Base-by-base conservation (phyloP, 2,329 filamentous ascomycete species). In the Pseudogymnoascus sp. region DNA sequence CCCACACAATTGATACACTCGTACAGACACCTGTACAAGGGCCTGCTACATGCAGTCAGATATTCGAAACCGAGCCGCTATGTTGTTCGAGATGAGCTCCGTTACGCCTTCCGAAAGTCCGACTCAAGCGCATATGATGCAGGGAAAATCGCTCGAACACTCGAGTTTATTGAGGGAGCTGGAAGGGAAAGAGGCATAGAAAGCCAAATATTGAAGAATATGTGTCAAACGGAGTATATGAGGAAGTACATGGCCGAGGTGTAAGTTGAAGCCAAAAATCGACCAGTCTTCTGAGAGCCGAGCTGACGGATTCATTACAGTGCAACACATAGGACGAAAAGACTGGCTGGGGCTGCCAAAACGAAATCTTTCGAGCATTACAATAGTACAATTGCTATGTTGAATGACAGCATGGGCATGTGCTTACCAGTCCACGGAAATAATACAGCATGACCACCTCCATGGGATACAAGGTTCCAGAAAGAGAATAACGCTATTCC, bases 331-430 rank as follows among this genome's bases (percentile, higher is more conserved):
- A 65, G 71, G 62, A 60, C 63, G 2, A 66, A 67, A 38, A 33
- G 70, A 17, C 15, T 64, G 46, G 23, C 53, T 40, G 38, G 67
- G 56, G 38, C 37, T 56, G 42, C 72, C 65, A 33, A 69, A 42
- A 63, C 67, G 21, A 73, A 74, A 65, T 56, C 66, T 7, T 67
- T 81, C 71, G 77, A 80, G 56, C 83, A 88, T 69, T 90, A 89
- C 71, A 82, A 91, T 62, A 83, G 83, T 76, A 90, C 87, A 7
- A 72, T 93, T 59, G 80, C 79, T 17, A 89, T 89, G 88, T 77
- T 93, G 62, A 92, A 93, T 70, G 84, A 88, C 72, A 86, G 81
- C 6, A 87, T 92, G 86, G 83, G 83, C 0, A 72, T 90, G 44
- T 89, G 87, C 70, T 72, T 88, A 64, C 80, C 56, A 9, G 35